These are phyloP conservation scores for Cyberlindnera saturnus DNA, from an alignment of 805 yeast genomes.

Conservation along the genomic window DNA sequence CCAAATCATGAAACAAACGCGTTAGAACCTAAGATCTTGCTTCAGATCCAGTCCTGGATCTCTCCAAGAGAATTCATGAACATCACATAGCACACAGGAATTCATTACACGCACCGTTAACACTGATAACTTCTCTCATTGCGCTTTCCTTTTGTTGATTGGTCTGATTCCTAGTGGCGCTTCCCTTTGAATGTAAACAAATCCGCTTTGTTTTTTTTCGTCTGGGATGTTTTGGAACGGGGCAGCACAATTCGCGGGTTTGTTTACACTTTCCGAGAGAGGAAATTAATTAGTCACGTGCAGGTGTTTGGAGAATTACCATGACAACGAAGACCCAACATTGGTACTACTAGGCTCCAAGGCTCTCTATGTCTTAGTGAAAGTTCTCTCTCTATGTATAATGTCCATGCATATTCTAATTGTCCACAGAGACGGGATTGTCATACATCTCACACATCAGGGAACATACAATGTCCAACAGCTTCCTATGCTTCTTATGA, in stretches of 20 bases:
- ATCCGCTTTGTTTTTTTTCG: slow-evolving; percentile 8
- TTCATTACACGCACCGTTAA: slow-evolving; percentile 57
- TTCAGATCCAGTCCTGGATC: too few species aligned
- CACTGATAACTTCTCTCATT: slow-evolving; percentile 92
- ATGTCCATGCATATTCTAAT: not conserved
- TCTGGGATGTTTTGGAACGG: too few species aligned
- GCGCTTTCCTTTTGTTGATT: slow-evolving; percentile 4
- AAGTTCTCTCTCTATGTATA: not conserved
- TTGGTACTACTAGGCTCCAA: not conserved
- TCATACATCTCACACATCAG: slow-evolving; percentile 17
- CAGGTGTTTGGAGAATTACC: not conserved
- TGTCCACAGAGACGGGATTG: not conserved
- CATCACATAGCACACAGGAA: too few species aligned
- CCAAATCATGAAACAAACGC: too few species aligned
- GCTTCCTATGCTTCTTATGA: slow-evolving; percentile 16
- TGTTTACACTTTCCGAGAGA: too few species aligned
- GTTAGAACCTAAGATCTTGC: too few species aligned
- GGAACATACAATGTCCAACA: slow-evolving; percentile 18
- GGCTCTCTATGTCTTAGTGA: not conserved
- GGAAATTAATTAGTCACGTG: not conserved
- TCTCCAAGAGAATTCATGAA: too few species aligned
- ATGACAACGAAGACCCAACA: too few species aligned
- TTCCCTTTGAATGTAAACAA: slow-evolving; percentile 17
- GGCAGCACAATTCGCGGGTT: too few species aligned
- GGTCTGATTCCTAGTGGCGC: slow-evolving; percentile 3